Evolutionary conservation across 257 asterid genomes (phyloP).

Genomic region (Solanum tacnaense): DNA sequence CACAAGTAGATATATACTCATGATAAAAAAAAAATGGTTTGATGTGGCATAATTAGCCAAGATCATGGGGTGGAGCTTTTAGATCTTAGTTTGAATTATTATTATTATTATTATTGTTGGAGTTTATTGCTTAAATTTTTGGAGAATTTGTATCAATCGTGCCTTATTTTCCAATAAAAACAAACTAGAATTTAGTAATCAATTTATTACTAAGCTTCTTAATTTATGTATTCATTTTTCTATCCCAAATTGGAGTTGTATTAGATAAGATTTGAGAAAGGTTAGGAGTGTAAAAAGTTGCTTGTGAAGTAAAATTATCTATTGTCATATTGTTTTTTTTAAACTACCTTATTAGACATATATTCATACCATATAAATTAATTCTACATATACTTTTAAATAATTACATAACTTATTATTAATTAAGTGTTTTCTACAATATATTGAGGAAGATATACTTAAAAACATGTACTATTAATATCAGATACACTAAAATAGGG

Average conservation of each 20-base stretch:
- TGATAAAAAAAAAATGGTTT: background rate
- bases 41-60: too few relatives aligned
- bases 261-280: too few relatives aligned
- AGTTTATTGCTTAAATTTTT: background rate
- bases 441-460: background rate
- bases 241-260: background rate
- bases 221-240: background rate
- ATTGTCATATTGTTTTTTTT: too few relatives aligned
- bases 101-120: background rate
- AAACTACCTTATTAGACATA: too few relatives aligned
- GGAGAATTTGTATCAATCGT: background rate
- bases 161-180: background rate
- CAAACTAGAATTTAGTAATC: background rate
- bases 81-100: background rate
- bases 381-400: too few relatives aligned
- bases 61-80: background rate
- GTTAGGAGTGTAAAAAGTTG: too few relatives aligned
- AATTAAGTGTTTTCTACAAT: too few relatives aligned
- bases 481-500: too few relatives aligned
- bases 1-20: background rate
- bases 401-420: too few relatives aligned
- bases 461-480: too few relatives aligned
- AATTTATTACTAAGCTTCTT: background rate
- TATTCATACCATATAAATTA: too few relatives aligned
- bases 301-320: too few relatives aligned